A percentile compares a stretch with the other conserved stretches of the same genome.
These are phyloP conservation scores for Coemansia sp. DNA, from an alignment of 192 early-diverging fungal species.

Conservation along the genomic window DNA sequence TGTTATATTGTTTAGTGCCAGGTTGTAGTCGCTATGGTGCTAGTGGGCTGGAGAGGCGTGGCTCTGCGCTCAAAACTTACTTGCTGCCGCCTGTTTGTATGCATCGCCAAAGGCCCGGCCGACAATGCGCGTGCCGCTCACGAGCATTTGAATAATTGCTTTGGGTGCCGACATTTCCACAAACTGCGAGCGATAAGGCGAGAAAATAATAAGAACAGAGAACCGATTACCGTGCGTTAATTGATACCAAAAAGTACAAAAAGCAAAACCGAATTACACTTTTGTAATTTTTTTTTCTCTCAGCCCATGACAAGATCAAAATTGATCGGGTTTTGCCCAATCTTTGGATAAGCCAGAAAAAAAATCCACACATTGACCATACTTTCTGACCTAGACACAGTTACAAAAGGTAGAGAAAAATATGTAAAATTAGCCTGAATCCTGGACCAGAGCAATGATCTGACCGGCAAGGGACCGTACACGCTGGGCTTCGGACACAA, in stretches of 20 bases:
- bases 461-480: constrained; percentile 23
- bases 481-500: constrained; percentile 12
- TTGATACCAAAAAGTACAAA: neutral
- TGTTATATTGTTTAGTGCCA: neutral
- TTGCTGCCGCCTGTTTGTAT: constrained; percentile 80
- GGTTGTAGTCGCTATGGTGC: no score
- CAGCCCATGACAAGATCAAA: no score
- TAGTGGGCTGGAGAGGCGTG: no score
- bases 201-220: neutral
- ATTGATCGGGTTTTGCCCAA: no score
- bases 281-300: no score
- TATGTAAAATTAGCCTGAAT: neutral
- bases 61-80: neutral
- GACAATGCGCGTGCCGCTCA: constrained; percentile 78
- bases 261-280: no score
- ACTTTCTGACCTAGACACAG: no score
- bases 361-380: neutral
- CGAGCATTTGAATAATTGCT: constrained; percentile 72
- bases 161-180: constrained; percentile 59
- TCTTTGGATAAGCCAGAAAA: no score
- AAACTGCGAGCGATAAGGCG: neutral
- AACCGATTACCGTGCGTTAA: neutral
- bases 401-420: no score
- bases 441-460: constrained; percentile 12
- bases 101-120: constrained; percentile 92